phyloP scores from a whole-genome alignment of 495 filamentous ascomycete species.

The Chaetomium tenue region DNA sequence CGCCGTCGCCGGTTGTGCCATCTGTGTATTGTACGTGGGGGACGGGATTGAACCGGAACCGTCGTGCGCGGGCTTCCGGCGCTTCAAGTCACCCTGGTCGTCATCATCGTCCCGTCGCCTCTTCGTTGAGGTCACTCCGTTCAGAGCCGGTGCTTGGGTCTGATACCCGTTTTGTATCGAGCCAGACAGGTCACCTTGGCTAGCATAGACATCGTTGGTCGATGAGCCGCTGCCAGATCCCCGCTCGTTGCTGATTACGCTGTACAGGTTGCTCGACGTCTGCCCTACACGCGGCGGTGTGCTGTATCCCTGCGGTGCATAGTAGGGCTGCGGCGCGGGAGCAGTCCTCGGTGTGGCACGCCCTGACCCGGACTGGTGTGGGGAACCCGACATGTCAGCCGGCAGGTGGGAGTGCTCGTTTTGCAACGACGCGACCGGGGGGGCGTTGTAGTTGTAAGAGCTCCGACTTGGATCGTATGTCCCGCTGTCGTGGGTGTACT shows the following conservation, averaged over 20 bases:
- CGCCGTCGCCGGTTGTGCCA: conserved; percentile 46
- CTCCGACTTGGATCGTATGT: conserved; percentile 66
- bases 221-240: conserved; percentile 65
- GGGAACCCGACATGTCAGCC: conserved; percentile 82
- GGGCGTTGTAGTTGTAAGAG: conserved; percentile 71
- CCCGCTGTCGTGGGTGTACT: conserved; percentile 75
- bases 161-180: conserved; percentile 60
- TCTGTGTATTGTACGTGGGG: conserved; percentile 46
- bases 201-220: conserved; percentile 64
- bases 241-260: conserved; percentile 82
- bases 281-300: conserved; percentile 73
- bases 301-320: conserved; percentile 65
- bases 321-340: conserved; percentile 67
- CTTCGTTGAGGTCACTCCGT: conserved; percentile 49
- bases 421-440: conserved; percentile 61
- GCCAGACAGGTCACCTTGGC: conserved; percentile 56
- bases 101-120: conserved; percentile 78
- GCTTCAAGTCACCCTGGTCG: conserved; percentile 71
- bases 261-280: conserved; percentile 81
- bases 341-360: conserved; percentile 82
- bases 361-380: conserved; percentile 83
- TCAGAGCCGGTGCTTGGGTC: conserved; percentile 58
- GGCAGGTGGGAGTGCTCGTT: conserved; percentile 80
- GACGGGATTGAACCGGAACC: conserved; percentile 41
- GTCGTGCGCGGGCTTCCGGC: conserved; percentile 74